A percentile compares a stretch with the other conserved stretches of the same genome.
These are phyloP conservation scores for Trichoderma sp. DNA, from an alignment of 2,329 filamentous ascomycete species.

Conservation along the genomic window DNA sequence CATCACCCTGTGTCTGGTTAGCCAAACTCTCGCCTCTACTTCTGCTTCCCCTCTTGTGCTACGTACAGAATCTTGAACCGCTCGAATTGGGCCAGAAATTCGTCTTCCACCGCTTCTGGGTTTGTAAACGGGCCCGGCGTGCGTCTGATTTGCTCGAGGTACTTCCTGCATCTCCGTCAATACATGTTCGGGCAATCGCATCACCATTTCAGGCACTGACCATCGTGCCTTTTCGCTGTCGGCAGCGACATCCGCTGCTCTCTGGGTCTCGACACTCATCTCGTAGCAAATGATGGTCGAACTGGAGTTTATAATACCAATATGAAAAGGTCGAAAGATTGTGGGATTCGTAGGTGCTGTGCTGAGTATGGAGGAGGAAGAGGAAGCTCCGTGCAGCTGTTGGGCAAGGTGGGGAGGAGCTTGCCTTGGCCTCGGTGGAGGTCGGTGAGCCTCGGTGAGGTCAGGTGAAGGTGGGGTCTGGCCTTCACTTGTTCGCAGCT, in stretches of 20 bases:
- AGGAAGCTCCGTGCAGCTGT: constrained; percentile 5
- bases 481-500: not conserved
- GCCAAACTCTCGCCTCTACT: not conserved
- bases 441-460: constrained; percentile 32
- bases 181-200: constrained; percentile 7
- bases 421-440: not conserved
- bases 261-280: constrained; percentile 30
- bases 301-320: not conserved
- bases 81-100: constrained; percentile 57
- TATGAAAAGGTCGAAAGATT: not conserved
- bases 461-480: constrained; percentile 35
- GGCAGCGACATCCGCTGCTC: constrained; percentile 9
- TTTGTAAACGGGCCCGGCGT: constrained; percentile 80
- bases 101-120: constrained; percentile 51
- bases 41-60: not conserved
- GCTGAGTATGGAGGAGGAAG: not conserved
- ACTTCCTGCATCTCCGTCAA: constrained; percentile 57
- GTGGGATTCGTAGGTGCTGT: not conserved
- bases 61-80: constrained; percentile 72
- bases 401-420: constrained; percentile 2
- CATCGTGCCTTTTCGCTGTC: constrained; percentile 35
- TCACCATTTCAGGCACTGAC: constrained; percentile 26
- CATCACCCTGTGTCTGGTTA: constrained; percentile 46
- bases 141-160: constrained; percentile 77
- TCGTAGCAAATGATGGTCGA: not conserved